Evolutionary conservation across 495 filamentous ascomycete species (phyloP).

Genomic region (Apiosordaria backusii): DNA sequence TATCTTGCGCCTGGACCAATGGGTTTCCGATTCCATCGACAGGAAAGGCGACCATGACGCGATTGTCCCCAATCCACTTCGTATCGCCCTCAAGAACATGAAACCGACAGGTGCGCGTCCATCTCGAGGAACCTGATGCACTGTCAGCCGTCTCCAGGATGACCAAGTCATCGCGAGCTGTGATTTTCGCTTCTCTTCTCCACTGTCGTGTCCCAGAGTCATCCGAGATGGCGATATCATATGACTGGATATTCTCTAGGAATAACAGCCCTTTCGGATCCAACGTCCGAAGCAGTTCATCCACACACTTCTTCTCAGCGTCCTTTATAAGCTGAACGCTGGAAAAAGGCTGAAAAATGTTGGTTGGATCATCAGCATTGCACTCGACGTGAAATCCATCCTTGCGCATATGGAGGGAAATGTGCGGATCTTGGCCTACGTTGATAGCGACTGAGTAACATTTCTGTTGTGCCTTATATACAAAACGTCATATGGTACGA

Average conservation of each 20-base stretch:
- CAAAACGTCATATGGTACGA: too few relatives aligned
- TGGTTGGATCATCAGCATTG: background rate
- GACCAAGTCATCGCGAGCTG: background rate
- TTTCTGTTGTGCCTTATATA: too few relatives aligned
- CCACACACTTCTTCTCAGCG: background rate
- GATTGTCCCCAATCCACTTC: background rate
- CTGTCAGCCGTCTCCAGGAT: background rate
- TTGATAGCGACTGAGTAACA: background rate
- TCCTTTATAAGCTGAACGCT: background rate
- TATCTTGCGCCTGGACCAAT: background rate
- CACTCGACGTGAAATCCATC: background rate
- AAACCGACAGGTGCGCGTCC: background rate
- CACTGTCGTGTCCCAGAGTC: background rate
- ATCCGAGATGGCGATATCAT: background rate
- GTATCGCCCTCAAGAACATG: background rate
- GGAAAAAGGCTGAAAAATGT: background rate
- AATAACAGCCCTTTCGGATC: background rate
- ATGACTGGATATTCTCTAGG: background rate
- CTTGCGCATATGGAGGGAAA: background rate
- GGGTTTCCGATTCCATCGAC: background rate
- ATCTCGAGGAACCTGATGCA: background rate
- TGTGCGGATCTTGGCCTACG: background rate
- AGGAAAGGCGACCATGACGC: background rate
- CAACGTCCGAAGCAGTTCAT: background rate
- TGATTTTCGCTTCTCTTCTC: background rate